Conservation (phyloP, 306 rosid genomes). For the Prunus salicina region DNA sequence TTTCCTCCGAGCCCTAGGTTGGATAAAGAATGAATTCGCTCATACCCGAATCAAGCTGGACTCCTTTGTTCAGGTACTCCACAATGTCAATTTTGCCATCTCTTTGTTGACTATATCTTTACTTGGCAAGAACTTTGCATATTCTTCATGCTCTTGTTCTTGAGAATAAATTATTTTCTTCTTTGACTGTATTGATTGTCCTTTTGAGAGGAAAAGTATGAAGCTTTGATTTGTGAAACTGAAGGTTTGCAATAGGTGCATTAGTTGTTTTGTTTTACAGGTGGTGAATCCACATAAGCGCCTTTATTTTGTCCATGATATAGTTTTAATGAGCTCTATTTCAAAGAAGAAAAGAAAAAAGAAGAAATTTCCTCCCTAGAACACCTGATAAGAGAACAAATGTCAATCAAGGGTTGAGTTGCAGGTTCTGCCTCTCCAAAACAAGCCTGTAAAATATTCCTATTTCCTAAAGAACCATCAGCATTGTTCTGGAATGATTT, state of each 20-base stretch:
- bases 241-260: not conserved
- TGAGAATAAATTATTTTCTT: not conserved
- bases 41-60: constrained; percentile 43
- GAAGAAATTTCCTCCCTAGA: too few species aligned
- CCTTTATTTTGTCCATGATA: not conserved
- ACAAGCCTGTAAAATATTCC: not conserved
- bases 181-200: not conserved
- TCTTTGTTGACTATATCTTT: not conserved
- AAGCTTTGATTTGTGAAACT: too few species aligned
- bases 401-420: too few species aligned
- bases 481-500: not conserved
- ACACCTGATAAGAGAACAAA: not conserved
- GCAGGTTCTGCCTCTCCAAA: not conserved
- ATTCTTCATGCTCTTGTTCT: not conserved
- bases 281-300: not conserved
- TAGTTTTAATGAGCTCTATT: not conserved
- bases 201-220: not conserved
- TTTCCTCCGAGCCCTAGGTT: constrained; percentile 25
- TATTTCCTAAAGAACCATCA: not conserved
- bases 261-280: not conserved
- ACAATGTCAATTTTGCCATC: not conserved
- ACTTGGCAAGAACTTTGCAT: not conserved
- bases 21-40: constrained; percentile 40
- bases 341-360: too few species aligned
- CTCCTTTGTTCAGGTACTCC: constrained; percentile 37